Base-by-base conservation (phyloP, 345 rosid species). In the Lenwebbia sp. region DNA sequence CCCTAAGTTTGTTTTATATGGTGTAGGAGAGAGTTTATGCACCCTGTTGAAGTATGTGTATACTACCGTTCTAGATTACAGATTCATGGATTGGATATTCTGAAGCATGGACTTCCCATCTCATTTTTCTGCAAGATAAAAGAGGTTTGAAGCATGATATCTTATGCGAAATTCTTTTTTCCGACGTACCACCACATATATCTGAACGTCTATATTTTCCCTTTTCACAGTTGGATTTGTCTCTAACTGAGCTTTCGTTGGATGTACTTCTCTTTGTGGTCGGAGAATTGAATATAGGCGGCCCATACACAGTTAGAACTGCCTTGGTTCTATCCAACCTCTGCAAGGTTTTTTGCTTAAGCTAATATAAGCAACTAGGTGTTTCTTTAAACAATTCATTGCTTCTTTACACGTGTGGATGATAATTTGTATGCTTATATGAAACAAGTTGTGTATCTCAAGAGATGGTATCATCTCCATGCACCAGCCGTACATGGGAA, bases 201-300 rank as follows among this genome's bases (percentile, higher is more conserved):
- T 23, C 49, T 51, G 28, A 83, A 75, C 81, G 52, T 53, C 62
- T 85, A 56, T 89, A 87, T 83, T 86, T 88, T 75, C 86, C 76
- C 30, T 89, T 30, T 89, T 88, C 82, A 88, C 98, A 96, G 99
- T 89, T 94, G 93, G 92, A 93, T 82, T 85, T 94, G 85, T 93
- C 92, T 81, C 85, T 96, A 81, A 93, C 93, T 10, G 99, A 96
- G 94, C 91, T 93, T 85, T 92, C 99, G 2, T 85, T 95, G 91
- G 99, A 96, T 90, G 90, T 95, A 86, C 93, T 95, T 89, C 95
- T 96, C 85, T 95, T 95, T 89, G 89, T 91, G 75, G 82, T 94
- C 83, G 99, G 98, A 85, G 90, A 94, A 89, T 88, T 96, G 89
- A 90, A 95, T 86, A 86, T 95, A 90, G 98, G 98, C 85, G 99